phyloP scores from a whole-genome alignment of 2,329 filamentous ascomycete species.

The Raffaelea ambrosiae region DNA sequence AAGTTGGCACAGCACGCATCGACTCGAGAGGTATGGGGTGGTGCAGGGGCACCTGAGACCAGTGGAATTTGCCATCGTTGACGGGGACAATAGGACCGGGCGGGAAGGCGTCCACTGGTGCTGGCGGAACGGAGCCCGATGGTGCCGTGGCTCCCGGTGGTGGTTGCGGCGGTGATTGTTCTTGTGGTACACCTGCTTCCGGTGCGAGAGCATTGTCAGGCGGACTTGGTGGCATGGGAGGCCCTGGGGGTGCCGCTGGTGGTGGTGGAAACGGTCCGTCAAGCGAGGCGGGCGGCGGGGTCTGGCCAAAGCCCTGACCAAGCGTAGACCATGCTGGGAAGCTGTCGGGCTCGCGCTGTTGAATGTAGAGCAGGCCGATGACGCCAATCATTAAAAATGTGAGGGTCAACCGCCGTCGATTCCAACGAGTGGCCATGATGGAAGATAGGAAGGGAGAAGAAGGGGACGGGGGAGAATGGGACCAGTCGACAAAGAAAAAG shows the following conservation, averaged over 20 bases:
- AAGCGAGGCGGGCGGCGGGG: no score
- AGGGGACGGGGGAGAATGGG: no score
- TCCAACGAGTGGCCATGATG: slow-evolving; percentile 13
- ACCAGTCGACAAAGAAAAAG: no score
- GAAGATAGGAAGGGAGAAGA: neutral
- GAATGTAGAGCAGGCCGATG: slow-evolving; percentile 8
- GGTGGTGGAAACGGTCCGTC: neutral
- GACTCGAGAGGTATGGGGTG: slow-evolving; percentile 9
- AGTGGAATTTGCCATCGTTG: slow-evolving; percentile 12
- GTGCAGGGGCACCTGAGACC: slow-evolving; percentile 9
- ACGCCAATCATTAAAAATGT: slow-evolving; percentile 8
- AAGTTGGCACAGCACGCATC: slow-evolving; percentile 8
- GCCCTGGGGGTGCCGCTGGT: no score
- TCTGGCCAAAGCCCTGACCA: neutral
- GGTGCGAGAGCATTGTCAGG: no score
- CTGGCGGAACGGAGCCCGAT: neutral
- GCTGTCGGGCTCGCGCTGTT: slow-evolving; percentile 1
- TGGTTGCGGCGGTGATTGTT: neutral
- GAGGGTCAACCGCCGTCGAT: slow-evolving; percentile 8
- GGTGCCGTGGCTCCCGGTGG: neutral
- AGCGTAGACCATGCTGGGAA: neutral
- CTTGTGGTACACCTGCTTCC: neutral
- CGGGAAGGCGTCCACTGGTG: neutral
- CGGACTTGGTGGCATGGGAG: no score
- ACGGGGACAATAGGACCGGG: neutral